Conservation (phyloP, 164 flowering plant species). For the Tinospora cordifolia region DNA sequence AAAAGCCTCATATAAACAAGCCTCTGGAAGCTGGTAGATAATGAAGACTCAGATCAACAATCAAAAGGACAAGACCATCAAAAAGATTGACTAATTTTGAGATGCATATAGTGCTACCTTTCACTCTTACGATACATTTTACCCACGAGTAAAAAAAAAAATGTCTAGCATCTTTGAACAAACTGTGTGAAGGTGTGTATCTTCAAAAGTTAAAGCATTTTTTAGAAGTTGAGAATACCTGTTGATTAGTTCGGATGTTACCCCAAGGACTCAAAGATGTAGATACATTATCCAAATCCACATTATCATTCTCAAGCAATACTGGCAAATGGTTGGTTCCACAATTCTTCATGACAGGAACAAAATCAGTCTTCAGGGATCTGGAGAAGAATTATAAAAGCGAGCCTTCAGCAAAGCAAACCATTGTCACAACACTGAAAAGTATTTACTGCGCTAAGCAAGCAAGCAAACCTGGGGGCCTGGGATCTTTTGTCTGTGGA, state of each 20-base stretch:
- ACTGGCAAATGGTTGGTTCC: conserved; percentile 38
- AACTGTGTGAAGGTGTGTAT: no score
- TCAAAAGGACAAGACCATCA: no score
- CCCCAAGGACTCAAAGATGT: conserved; percentile 55
- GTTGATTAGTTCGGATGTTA: conserved; percentile 43
- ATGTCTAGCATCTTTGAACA: no score
- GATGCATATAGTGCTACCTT: no score
- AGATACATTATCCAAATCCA: conserved; percentile 41
- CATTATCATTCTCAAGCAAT: conserved; percentile 44
- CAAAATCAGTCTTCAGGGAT: conserved; percentile 32
- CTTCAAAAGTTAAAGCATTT: neutral
- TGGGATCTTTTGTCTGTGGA: conserved; percentile 39
- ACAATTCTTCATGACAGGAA: conserved; percentile 26
- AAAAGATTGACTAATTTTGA: no score
- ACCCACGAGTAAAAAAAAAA: no score
- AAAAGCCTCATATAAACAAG: no score
- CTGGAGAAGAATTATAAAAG: conserved; percentile 30
- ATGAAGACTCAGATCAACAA: no score
- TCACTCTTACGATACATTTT: no score
- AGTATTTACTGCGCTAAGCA: neutral
- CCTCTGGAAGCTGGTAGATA: no score
- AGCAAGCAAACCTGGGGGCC: conserved; percentile 35
- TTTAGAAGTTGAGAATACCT: conserved; percentile 29
- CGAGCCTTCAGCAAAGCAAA: neutral
- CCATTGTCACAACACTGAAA: neutral